Base-by-base conservation (phyloP, 176 grass and related monocot genomes). In the Puccinellia tenuiflora region DNA sequence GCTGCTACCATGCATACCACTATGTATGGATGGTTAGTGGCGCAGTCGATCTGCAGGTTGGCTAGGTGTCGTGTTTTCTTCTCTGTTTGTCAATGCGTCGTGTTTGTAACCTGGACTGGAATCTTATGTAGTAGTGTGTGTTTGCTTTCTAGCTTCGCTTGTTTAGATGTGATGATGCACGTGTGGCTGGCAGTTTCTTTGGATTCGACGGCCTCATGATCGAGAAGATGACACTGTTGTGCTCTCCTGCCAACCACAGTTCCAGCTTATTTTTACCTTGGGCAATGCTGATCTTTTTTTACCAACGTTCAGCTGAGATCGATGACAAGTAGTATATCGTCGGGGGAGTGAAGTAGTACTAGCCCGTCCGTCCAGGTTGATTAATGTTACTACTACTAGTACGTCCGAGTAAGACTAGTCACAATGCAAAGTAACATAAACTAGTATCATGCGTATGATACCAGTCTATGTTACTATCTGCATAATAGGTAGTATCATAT, bases 11-110 rank as follows among this genome's bases (percentile, higher is more conserved):
- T n/a, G n/a, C n/a, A 72, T 12, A 45, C 43, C 47, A 10, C 81
- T n/a, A n/a, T n/a, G n/a, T n/a, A n/a, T n/a, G n/a, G n/a, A 0
- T 47, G 1, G 80, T 51, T 76, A 73, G 70, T 30, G 59, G 76
- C 21, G 55, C 55, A 48, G 13, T 1, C 43, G 13, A 74, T 75
- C 38, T 79, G 35, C 35, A 5, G n/a, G n/a, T n/a, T n/a, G 6
- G 20, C 26, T 86, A 90, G 29, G 68, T 83, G 88, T 83, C 35
- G 11, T 68, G 78, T 35, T 86, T 83, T 68, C 0, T 29, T 18
- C 43, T 14, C 6, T 29, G 53, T 71, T 70, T 73, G 42, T 42
- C n/a, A n/a, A 13, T 35, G 28, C 15, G 16, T 4, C 4, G 43
- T 34, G 37, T 45, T 57, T 55, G 79, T 90, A 7, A 30, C 5